These are phyloP conservation scores for Citrus medica DNA, from an alignment of 345 rosid species.

Conservation along the genomic window DNA sequence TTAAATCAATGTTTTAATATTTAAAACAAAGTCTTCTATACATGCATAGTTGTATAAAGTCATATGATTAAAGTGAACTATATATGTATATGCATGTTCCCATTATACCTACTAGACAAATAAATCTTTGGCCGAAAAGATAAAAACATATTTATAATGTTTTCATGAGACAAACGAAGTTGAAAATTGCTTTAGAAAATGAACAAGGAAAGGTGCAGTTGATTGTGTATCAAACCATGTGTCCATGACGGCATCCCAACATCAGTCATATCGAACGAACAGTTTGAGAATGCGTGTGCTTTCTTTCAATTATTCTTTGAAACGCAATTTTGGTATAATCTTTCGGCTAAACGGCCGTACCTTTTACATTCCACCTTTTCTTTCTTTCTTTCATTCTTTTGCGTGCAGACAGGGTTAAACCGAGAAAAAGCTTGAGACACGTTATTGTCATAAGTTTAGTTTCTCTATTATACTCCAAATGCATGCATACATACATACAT, in stretches of 20 bases:
- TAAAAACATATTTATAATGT: neutral
- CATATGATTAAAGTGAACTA: neutral
- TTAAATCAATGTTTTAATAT: neutral
- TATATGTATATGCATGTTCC: neutral
- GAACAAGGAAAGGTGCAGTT: neutral
- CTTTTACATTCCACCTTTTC: neutral
- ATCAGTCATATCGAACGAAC: neutral
- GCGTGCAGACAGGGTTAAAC: neutral
- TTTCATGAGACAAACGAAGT: neutral
- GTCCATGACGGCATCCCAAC: neutral
- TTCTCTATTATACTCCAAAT: too few species aligned
- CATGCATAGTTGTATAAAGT: neutral
- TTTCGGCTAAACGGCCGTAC: constrained; percentile 10
- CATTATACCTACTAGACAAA: neutral
- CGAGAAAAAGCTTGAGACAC: neutral
- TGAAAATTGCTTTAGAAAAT: neutral
- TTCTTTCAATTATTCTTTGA: neutral
- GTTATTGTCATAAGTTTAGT: neutral
- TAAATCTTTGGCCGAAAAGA: neutral
- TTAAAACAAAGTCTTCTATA: neutral
- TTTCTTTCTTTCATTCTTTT: neutral
- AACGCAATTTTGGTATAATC: neutral
- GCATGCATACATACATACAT: too few species aligned
- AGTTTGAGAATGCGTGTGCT: neutral
- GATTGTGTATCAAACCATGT: neutral